Conservation (phyloP, 2,329 filamentous ascomycete genomes). For the Hymenoscyphus linearis region DNA sequence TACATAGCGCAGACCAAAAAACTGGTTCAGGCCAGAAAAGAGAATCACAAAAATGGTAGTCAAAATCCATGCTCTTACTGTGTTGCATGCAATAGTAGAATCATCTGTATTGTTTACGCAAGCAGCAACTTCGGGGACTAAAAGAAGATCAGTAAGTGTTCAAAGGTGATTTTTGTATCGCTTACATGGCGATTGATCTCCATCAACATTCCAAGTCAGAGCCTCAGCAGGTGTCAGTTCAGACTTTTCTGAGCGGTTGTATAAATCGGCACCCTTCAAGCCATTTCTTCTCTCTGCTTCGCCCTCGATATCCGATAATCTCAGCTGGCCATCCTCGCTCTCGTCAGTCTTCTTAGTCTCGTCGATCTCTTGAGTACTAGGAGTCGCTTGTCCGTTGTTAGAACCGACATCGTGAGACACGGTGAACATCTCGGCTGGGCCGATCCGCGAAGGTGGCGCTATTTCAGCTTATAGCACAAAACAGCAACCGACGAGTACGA, state of each 20-base stretch:
- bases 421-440: constrained; percentile 3
- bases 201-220: constrained; percentile 35
- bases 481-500: too few relatives aligned
- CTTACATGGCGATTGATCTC: constrained; percentile 35
- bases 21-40: constrained; percentile 16
- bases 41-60: constrained; percentile 29
- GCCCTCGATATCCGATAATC: neutral
- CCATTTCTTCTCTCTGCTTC: neutral
- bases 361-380: neutral
- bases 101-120: constrained; percentile 33
- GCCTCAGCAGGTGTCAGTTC: constrained; percentile 34
- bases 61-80: constrained; percentile 56
- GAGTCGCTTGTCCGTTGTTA: neutral
- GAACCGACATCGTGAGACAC: neutral
- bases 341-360: neutral
- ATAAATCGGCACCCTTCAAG: neutral
- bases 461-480: neutral
- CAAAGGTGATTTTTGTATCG: neutral
- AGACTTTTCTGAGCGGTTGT: constrained; percentile 27
- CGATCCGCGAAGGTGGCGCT: neutral
- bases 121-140: constrained; percentile 35
- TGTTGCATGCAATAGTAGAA: constrained; percentile 31
- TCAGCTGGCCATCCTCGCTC: neutral
- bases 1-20: constrained; percentile 16
- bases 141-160: neutral